Conservation (phyloP, 306 rosid genomes). For the Casuarina cunninghamiana region DNA sequence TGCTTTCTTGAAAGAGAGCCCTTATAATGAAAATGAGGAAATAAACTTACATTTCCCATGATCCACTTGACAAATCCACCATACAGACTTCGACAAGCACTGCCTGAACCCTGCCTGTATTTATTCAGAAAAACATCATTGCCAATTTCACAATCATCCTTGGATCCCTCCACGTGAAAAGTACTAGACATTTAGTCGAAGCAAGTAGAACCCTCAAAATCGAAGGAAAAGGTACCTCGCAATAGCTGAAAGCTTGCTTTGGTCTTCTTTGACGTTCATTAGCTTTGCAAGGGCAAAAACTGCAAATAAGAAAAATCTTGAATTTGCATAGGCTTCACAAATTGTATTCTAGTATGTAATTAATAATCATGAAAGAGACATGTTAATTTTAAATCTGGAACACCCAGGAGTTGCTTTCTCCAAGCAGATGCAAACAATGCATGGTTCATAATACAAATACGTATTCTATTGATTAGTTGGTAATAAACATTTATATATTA, state of each 20-base stretch:
- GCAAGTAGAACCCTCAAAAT: conserved; percentile 23
- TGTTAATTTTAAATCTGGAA: not conserved
- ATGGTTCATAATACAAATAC: not conserved
- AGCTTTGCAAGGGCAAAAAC: conserved; percentile 91
- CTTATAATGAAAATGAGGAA: not conserved
- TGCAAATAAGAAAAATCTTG: conserved; percentile 37
- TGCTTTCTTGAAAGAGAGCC: not conserved
- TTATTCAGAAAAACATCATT: conserved; percentile 15
- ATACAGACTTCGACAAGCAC: conserved; percentile 97
- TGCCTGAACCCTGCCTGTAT: conserved; percentile 97
- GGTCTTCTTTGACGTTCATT: conserved; percentile 89
- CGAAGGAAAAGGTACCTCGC: conserved; percentile 62
- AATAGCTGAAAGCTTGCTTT: conserved; percentile 89
- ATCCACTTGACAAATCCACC: conserved; percentile 99
- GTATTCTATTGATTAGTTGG: not conserved
- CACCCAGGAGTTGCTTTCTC: not conserved
- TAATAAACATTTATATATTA: not conserved
- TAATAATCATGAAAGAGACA: not conserved
- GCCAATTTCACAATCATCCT: conserved; percentile 10
- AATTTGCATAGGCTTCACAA: conserved; percentile 11
- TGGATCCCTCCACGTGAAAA: not conserved
- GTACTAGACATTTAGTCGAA: conserved; percentile 22
- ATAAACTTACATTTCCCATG: conserved; percentile 86
- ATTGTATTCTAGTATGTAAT: conserved; percentile 11
- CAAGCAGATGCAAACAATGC: not conserved